Percentiles rank a stretch among this genome's conserved stretches.
These are phyloP conservation scores for Trichoderma simmonsii DNA, from an alignment of 2,329 filamentous ascomycete species.

Conservation along the genomic window DNA sequence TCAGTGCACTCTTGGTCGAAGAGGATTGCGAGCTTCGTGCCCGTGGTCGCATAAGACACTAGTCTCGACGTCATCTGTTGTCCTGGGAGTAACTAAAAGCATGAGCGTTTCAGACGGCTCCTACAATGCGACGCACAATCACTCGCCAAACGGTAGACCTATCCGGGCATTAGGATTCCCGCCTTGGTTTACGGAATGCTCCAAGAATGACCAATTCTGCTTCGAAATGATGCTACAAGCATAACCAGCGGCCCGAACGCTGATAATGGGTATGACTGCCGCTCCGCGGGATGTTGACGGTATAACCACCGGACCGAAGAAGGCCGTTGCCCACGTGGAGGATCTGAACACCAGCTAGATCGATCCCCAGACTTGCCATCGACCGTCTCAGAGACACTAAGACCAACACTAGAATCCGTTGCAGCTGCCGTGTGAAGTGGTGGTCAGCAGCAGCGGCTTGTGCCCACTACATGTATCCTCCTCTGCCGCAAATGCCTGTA, in stretches of 20 bases:
- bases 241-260: neutral
- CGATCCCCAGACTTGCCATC: neutral
- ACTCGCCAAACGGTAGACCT: neutral
- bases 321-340: neutral
- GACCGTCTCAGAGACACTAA: constrained; percentile 7
- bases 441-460: constrained; percentile 5
- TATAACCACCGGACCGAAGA: neutral
- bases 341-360: neutral
- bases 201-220: neutral
- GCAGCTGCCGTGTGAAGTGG: neutral
- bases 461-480: neutral
- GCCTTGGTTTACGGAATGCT: neutral
- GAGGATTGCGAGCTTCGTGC: neutral
- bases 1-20: neutral
- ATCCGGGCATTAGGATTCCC: neutral
- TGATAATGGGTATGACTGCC: neutral
- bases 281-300: neutral
- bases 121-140: neutral
- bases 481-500: neutral
- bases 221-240: neutral
- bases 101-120: neutral
- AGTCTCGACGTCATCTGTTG: neutral
- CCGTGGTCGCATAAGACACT: neutral
- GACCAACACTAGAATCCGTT: neutral
- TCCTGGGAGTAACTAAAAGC: neutral